A percentile compares a stretch with the other conserved stretches of the same genome.
Evolutionary conservation across 2,329 filamentous ascomycete species (phyloP).

Genomic region (Trichoderma hamatum): DNA sequence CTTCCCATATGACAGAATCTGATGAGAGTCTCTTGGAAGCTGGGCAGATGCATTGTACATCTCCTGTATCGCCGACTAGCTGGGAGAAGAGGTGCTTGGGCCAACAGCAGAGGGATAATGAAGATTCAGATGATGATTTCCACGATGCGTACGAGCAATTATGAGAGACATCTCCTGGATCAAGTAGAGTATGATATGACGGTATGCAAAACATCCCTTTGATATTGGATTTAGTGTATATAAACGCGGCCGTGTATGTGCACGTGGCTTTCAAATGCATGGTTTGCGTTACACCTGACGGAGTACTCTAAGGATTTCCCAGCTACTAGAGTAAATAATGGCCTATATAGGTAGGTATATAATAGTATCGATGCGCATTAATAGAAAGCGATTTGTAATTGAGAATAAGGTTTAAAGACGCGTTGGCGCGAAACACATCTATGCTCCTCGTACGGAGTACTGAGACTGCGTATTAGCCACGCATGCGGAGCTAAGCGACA

Average conservation of each 20-base stretch:
- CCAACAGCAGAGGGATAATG: not conserved
- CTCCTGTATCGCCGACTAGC: not conserved
- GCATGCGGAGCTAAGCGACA: not conserved
- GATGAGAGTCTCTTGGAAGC: slow-evolving; percentile 25
- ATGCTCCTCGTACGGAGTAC: not conserved
- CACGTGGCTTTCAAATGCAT: too few relatives aligned
- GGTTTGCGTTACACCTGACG: too few relatives aligned
- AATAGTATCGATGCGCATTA: not conserved
- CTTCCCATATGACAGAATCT: not conserved
- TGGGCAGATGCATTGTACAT: not conserved
- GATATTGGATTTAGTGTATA: too few relatives aligned
- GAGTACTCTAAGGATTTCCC: too few relatives aligned
- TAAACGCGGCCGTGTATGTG: too few relatives aligned
- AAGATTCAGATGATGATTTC: not conserved
- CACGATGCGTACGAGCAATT: not conserved
- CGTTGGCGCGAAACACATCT: not conserved
- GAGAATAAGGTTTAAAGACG: not conserved
- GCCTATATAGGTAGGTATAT: too few relatives aligned
- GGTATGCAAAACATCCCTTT: too few relatives aligned
- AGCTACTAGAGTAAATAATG: too few relatives aligned
- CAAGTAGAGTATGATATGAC: not conserved
- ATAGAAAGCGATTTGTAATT: not conserved
- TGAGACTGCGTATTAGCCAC: not conserved
- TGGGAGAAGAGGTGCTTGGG: not conserved
- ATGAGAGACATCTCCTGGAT: not conserved